Percentiles rank a stretch among this genome's conserved stretches.
These are phyloP conservation scores for Suillus subluteus DNA, from an alignment of 768 basidiomycete genomes.

Conservation along the genomic window DNA sequence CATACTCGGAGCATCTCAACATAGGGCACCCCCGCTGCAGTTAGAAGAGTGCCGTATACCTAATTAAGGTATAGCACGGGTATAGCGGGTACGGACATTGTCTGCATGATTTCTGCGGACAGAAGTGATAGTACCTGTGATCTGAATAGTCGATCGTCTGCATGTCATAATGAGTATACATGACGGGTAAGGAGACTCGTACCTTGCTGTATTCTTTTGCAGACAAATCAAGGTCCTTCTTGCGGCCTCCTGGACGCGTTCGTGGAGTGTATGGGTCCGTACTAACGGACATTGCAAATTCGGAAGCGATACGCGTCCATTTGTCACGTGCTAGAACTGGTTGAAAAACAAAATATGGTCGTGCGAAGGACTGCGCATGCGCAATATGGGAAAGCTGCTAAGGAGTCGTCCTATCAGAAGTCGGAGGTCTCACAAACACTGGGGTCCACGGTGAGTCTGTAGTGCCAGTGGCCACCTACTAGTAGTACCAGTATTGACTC, in stretches of 20 bases:
- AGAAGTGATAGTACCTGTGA: slow-evolving; percentile 83
- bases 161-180: neutral
- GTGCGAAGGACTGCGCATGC: too few species aligned
- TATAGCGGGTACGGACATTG: slow-evolving; percentile 54
- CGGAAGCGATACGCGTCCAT: too few species aligned
- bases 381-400: too few species aligned
- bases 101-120: slow-evolving; percentile 72
- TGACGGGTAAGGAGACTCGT: slow-evolving; percentile 11
- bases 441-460: too few species aligned
- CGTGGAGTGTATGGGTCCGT: slow-evolving; percentile 58
- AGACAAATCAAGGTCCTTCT: slow-evolving; percentile 72
- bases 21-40: slow-evolving; percentile 87
- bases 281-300: neutral
- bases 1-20: slow-evolving; percentile 83
- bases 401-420: too few species aligned
- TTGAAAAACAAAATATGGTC: too few species aligned
- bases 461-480: too few species aligned
- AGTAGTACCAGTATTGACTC: too few species aligned
- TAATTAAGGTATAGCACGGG: slow-evolving; percentile 18
- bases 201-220: slow-evolving; percentile 73
- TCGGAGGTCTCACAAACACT: too few species aligned
- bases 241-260: slow-evolving; percentile 54
- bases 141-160: slow-evolving; percentile 39
- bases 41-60: slow-evolving; percentile 79
- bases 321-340: too few species aligned